Percentiles rank a stretch among this genome's conserved stretches.
Evolutionary conservation across 208 protist genomes (phyloP).

Genomic region (Trypanosoma congolense): DNA sequence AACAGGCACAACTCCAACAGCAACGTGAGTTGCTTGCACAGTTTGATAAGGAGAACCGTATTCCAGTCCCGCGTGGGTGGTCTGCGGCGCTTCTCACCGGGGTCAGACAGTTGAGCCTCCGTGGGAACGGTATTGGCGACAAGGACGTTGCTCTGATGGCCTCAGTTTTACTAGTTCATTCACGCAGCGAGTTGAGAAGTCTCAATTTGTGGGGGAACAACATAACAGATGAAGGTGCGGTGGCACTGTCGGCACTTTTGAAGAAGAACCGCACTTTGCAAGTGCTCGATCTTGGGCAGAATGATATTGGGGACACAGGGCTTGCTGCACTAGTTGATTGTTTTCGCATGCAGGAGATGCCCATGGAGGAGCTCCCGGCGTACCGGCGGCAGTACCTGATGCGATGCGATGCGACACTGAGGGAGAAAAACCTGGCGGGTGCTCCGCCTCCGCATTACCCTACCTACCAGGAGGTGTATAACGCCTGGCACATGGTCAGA

Average conservation of each 20-base stretch:
- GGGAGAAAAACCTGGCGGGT: conserved; percentile 41
- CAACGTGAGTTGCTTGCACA: conserved; percentile 58
- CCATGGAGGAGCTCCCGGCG: conserved; percentile 36
- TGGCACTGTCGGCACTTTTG: conserved; percentile 50
- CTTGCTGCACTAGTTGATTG: conserved; percentile 54
- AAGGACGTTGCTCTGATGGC: conserved; percentile 36
- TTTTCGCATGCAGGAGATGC: conserved; percentile 69
- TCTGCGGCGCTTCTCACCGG: conserved; percentile 66
- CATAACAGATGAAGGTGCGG: conserved; percentile 69
- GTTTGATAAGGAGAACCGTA: conserved; percentile 59
- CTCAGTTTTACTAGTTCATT: conserved; percentile 39
- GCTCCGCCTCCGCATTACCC: conserved; percentile 35
- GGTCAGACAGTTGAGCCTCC: conserved; percentile 68
- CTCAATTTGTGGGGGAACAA: conserved; percentile 87
- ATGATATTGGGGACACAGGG: conserved; percentile 69
- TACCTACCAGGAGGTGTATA: conserved; percentile 74
- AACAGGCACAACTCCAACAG: conserved; percentile 62
- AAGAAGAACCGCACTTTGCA: conserved; percentile 51
- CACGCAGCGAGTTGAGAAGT: conserved; percentile 60
- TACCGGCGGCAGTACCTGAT: conserved; percentile 47
- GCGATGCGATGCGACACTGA: conserved; percentile 40
- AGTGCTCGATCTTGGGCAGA: conserved; percentile 78
- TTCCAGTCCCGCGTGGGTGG: conserved; percentile 65
- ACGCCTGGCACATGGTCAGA: conserved; percentile 31
- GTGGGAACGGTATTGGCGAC: conserved; percentile 81